These are phyloP conservation scores for Trichoderma koningiopsis DNA, from an alignment of 2,329 filamentous ascomycete species.

Conservation along the genomic window DNA sequence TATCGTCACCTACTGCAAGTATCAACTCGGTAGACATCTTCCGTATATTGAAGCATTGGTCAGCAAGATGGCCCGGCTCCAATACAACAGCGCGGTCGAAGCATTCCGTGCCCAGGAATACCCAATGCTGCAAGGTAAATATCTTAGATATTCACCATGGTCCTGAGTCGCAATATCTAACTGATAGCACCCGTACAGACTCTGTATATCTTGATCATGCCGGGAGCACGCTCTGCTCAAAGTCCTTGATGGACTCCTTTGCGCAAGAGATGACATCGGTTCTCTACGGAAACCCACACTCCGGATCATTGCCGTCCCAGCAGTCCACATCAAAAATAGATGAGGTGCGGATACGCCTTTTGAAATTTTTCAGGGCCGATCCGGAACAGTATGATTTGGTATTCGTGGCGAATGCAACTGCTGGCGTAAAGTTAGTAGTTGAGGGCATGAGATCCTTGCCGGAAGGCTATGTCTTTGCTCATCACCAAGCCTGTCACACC, in stretches of 20 bases:
- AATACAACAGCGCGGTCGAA: slow-evolving; percentile 63
- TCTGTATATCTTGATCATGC: slow-evolving; percentile 90
- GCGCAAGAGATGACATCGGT: slow-evolving; percentile 75
- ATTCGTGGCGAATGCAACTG: slow-evolving; percentile 91
- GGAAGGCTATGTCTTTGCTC: slow-evolving; percentile 77
- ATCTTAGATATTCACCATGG: background rate
- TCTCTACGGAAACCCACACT: slow-evolving; percentile 91
- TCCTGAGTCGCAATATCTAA: background rate
- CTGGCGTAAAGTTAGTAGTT: slow-evolving; percentile 81
- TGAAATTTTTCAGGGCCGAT: slow-evolving; percentile 79
- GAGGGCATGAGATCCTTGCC: slow-evolving; percentile 72
- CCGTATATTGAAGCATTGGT: background rate
- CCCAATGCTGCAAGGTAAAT: slow-evolving; percentile 68
- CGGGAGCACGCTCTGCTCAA: slow-evolving; percentile 82
- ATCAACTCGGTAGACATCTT: background rate
- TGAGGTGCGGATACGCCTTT: slow-evolving; percentile 68
- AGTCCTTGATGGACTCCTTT: slow-evolving; percentile 78
- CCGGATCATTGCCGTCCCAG: slow-evolving; percentile 79
- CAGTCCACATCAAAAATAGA: slow-evolving; percentile 74
- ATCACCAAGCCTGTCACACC: slow-evolving; percentile 84
- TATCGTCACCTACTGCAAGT: background rate
- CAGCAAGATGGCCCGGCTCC: background rate
- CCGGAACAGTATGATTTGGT: slow-evolving; percentile 82
- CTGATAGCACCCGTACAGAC: slow-evolving; percentile 47
- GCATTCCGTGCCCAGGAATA: slow-evolving; percentile 61